Conservation (phyloP, 2,329 filamentous ascomycete genomes). For the Xylariaceae sp. region DNA sequence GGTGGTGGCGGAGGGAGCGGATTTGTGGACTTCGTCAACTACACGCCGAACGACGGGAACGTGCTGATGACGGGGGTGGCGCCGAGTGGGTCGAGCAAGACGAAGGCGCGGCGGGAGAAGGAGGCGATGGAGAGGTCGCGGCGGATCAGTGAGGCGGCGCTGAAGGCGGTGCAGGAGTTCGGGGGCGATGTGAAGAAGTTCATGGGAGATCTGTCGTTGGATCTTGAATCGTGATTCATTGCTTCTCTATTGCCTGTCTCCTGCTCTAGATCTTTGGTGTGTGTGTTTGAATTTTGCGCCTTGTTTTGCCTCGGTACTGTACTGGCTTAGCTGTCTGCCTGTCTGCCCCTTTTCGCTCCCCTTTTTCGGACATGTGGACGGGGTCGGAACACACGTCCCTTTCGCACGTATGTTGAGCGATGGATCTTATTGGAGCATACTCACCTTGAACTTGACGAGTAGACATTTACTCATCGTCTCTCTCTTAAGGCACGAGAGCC, state of each 20-base stretch:
- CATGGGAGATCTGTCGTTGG: slow-evolving; percentile 41
- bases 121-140: slow-evolving; percentile 75
- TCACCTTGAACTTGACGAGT: too few relatives aligned
- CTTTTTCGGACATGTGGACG: too few relatives aligned
- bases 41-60: slow-evolving; percentile 71
- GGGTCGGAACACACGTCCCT: too few relatives aligned
- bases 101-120: slow-evolving; percentile 85
- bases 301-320: too few relatives aligned
- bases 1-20: slow-evolving; percentile 27
- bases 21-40: slow-evolving; percentile 75
- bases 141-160: slow-evolving; percentile 61
- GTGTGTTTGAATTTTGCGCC: too few relatives aligned
- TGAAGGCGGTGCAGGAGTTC: slow-evolving; percentile 63
- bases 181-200: slow-evolving; percentile 60
- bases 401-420: too few relatives aligned
- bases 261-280: background rate
- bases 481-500: too few relatives aligned
- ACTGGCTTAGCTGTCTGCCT: too few relatives aligned
- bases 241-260: too few relatives aligned
- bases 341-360: too few relatives aligned
- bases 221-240: background rate
- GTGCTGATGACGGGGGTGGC: slow-evolving; percentile 86
- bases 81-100: slow-evolving; percentile 86
- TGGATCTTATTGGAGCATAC: too few relatives aligned
- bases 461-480: too few relatives aligned